Base-by-base conservation (phyloP, 2,329 filamentous ascomycete genomes). In the Helotiales sp. region DNA sequence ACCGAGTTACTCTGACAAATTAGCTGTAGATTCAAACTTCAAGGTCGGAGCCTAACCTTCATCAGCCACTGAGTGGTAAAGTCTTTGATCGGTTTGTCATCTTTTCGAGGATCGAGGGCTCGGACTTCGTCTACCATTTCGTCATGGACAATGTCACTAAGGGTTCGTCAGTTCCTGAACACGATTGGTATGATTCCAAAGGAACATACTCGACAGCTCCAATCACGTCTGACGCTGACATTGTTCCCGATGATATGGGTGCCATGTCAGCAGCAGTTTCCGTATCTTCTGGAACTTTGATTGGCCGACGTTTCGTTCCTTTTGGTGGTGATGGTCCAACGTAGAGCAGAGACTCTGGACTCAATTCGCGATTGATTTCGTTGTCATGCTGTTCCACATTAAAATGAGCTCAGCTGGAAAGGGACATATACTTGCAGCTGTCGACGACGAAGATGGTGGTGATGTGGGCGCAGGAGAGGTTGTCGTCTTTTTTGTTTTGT, bases 231-330 rank as follows among this genome's bases (percentile, higher is more conserved):
- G 13, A 17, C n/a, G n/a, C n/a, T n/a, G n/a, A n/a, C n/a, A n/a
- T n/a, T n/a, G 36, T 15, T 40, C 17, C 17, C 19, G n/a, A 40
- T 5, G n/a, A 19, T 22, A 22, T 40, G 9, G n/a, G n/a, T 40
- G 2, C 17, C 36, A 40, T 40, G 10, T 40, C 6, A 10, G 17
- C 34, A n/a, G 13, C 15, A n/a, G 3, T n/a, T n/a, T 49, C 15
- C 5, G 9, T 50, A 12, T 50, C 29, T 24, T 8, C 8, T 30
- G 25, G 17, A 6, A 19, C 30, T 36, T 57, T 57, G 5, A 29
- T 29, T 29, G 54, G 54, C 15, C 54, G 54, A 13, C 36, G 40
- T 22, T 34, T 40, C 8, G 54, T 57, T 36, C 48, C 54, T 51
- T 50, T 52, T 3, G 54, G 54, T 13, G 54, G 36, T 19, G 29